These are phyloP conservation scores for Coemansia reversa DNA, from an alignment of 192 early-diverging fungal genomes.

Conservation along the genomic window DNA sequence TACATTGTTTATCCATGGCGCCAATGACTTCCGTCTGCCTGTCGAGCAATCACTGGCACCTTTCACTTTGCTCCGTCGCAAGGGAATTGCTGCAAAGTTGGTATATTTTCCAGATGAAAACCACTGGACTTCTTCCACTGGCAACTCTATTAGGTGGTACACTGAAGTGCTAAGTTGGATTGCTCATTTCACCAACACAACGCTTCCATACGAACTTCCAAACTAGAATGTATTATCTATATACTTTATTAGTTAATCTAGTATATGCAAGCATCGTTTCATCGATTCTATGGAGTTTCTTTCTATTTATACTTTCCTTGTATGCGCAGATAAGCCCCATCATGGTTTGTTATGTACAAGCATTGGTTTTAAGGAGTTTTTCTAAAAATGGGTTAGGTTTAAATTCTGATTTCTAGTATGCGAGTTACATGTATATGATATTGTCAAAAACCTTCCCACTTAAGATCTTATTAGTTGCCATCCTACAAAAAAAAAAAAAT, in stretches of 20 bases:
- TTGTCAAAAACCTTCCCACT: too few species aligned
- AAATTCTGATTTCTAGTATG: too few species aligned
- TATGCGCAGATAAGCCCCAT: too few species aligned
- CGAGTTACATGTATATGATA: too few species aligned
- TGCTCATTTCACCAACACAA: constrained; percentile 15
- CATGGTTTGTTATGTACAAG: too few species aligned
- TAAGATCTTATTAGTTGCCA: too few species aligned
- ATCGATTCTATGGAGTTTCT: too few species aligned
- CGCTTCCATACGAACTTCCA: constrained; percentile 24
- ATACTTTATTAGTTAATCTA: too few species aligned
- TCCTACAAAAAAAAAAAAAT: neutral
- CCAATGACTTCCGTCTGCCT: constrained; percentile 68
- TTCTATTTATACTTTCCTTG: too few species aligned
- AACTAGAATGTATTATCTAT: neutral
- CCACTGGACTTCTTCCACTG: constrained; percentile 69
- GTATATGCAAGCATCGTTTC: too few species aligned
- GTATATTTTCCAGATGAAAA: constrained; percentile 79
- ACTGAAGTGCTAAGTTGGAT: constrained; percentile 68
- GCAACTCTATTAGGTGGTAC: constrained; percentile 69
- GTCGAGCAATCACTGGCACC: constrained; percentile 71
- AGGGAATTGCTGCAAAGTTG: constrained; percentile 65
- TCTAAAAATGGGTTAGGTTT: too few species aligned
- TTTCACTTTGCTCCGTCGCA: constrained; percentile 75
- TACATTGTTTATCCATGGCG: constrained; percentile 76
- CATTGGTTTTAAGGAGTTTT: too few species aligned